Base-by-base conservation (phyloP, 1,139 yeast species). In the Scheffersomyces illinoinensis region DNA sequence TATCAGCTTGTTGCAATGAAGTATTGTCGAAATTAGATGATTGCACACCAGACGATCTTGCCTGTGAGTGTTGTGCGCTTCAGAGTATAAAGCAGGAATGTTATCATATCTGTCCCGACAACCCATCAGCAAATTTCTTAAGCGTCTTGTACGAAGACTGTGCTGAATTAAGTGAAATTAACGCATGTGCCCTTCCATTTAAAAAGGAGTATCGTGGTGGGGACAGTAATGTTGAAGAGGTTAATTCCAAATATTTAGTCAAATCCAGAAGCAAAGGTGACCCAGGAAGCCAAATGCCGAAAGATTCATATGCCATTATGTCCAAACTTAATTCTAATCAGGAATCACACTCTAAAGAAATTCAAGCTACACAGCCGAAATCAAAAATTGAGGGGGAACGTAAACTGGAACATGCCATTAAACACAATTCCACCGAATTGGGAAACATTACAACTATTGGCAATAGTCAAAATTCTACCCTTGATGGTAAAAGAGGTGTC, bases 31-130 rank as follows among this genome's bases (percentile, higher is more conserved):
- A 73, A 61, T 71, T 83, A 54, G 85, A 82, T 62, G 79, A 75
- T 57, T 84, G 87, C 62, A 79, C 79, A 64, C 79, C 85, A 3
- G 82, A 81, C 63, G 87, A 83, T 68, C 71, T 81, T 62, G 85
- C 85, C 1, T 84, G 87, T 68, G 86, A 83, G 62, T 83, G 87
- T 64, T 83, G 86, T 70, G 86, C 86, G 10, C 70, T 84, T 51
- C 86, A 83, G 65, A 76, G 79, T 58, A 75, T 83, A 70, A 73
- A 77, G 48, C 73, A 71, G 54, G 76, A 75, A 48, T 83, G 87
- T 66, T 82, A 78, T 64, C 78, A 76, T 20, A 69, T 83, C 58
- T 83, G 86, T 64, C 84, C 84, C 21, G 82, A 81, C 50, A 78
- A 81, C 57, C 83, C 82, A 1, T 75, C 82, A 26, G 81, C 83